A percentile compares a stretch with the other conserved stretches of the same genome.
Conservation (phyloP, 2,329 filamentous ascomycete species). For the Didymella lethalis region DNA sequence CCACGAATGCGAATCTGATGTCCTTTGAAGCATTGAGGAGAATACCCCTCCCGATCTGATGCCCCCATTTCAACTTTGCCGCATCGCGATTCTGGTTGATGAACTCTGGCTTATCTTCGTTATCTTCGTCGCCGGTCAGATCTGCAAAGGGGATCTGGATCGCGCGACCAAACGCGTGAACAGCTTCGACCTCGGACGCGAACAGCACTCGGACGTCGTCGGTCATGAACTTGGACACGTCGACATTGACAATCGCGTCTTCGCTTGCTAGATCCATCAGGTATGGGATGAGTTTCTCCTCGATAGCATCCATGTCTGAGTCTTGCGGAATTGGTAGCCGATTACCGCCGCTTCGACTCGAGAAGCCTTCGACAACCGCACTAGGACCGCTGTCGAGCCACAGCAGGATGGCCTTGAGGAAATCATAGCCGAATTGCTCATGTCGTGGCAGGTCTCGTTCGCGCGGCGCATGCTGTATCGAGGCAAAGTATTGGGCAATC, state of each 20-base stretch:
- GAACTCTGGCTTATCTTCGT: conserved; percentile 29
- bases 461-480: conserved; percentile 56
- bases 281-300: conserved; percentile 66
- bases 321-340: conserved; percentile 63
- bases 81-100: conserved; percentile 55
- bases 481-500: conserved; percentile 57
- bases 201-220: conserved; percentile 63
- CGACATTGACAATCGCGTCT: conserved; percentile 62
- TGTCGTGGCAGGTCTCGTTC: conserved; percentile 46
- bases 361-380: conserved; percentile 65
- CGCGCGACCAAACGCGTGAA: conserved; percentile 64
- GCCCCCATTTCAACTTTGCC: conserved; percentile 64
- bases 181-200: conserved; percentile 61
- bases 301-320: conserved; percentile 61
- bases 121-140: conserved; percentile 49
- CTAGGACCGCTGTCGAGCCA: conserved; percentile 68
- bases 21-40: conserved; percentile 64
- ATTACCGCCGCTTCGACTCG: conserved; percentile 53
- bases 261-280: conserved; percentile 62
- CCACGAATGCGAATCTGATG: conserved; percentile 65
- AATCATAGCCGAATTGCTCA: conserved; percentile 69
- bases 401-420: conserved; percentile 68
- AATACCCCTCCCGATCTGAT: conserved; percentile 66
- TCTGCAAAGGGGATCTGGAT: conserved; percentile 62
- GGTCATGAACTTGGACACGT: conserved; percentile 65